Evolutionary conservation across 805 yeast genomes (phyloP), one percentile per base, ranked within the genome.

Genomic region (Cyberlindnera veronae): DNA sequence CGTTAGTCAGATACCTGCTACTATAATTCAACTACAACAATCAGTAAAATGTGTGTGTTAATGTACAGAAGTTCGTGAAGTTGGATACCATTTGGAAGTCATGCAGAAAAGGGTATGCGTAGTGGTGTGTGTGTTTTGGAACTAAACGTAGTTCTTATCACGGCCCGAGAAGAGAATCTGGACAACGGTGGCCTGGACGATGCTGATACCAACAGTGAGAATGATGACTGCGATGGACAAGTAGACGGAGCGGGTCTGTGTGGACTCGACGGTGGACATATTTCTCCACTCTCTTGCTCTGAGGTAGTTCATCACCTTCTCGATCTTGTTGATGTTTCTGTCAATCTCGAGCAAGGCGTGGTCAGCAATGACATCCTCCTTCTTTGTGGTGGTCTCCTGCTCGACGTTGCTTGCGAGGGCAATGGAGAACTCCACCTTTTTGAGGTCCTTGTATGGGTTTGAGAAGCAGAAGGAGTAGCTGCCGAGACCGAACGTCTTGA

Each of bases 201-300:
- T 71, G 40, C 91, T 87, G 74, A 87, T 77, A 47, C 81, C 84
- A 36, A 83, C 86, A 76, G 84, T 84, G 52, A 83, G 69, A 30
- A 77, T 60, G 49, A 86, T 84, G 59, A 83, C 89, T 43, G 78
- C 64, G 39, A 85, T 65, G 33, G 90, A 79, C 57, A 85, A 76
- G 76, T 82, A 86, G 58, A 84, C 81, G 44, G 87, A 74, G 59
- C 95, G 79, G 15, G 81, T 68, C 56, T 82, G 86, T 23, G 95
- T 87, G 36, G 87, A 77, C 62, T 72, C 72, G 48, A 87, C 96
- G 31, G 96, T 87, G 36, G 91, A 84, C 76, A 89, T 93, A 68
- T 93, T 93, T 72, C 99, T 81, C 77, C 87, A 84, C 71, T 90
- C 95, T 71, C 99, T 84, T 14, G 97, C 89, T 71, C 89, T 88